phyloP scores from a whole-genome alignment of 2,329 filamentous ascomycete genomes.

The Pseudogymnoascus sp. region DNA sequence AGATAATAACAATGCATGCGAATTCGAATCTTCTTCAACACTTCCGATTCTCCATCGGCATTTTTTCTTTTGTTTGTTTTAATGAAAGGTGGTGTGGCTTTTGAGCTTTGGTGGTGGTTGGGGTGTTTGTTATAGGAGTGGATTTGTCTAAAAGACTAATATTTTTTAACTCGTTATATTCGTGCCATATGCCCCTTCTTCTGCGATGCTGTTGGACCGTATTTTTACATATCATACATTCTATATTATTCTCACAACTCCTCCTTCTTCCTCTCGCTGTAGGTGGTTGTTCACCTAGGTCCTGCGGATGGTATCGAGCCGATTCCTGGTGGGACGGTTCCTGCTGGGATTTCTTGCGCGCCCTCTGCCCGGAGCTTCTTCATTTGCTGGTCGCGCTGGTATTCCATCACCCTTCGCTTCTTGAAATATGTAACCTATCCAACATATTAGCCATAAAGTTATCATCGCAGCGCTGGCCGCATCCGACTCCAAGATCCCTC shows the following conservation, averaged over 20 bases:
- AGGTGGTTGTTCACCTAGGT: not conserved
- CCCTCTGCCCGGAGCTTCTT: constrained; percentile 67
- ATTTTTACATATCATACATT: not conserved
- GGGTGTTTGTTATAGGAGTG: constrained; percentile 3
- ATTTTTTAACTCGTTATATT: constrained; percentile 1
- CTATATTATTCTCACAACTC: not conserved
- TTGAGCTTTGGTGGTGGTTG: not conserved
- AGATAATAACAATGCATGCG: not conserved
- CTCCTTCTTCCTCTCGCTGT: not conserved
- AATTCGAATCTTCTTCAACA: not conserved
- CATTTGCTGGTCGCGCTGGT: constrained; percentile 72
- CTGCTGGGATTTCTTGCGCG: constrained; percentile 46
- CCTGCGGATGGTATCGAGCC: constrained; percentile 5
- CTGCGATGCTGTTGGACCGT: not conserved
- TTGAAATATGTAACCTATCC: constrained; percentile 90
- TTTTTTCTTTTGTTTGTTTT: not conserved
- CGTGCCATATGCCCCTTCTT: not conserved
- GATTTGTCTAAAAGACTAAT: constrained; percentile 1
- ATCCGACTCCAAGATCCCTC: not conserved
- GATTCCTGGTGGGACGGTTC: not conserved
- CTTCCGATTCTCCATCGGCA: not conserved
- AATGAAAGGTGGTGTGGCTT: not conserved
- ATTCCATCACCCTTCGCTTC: constrained; percentile 86
- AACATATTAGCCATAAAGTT: not conserved
- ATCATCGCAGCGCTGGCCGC: not conserved